phyloP scores from a whole-genome alignment of 2,329 filamentous ascomycete genomes.

The Aspergillus felis region DNA sequence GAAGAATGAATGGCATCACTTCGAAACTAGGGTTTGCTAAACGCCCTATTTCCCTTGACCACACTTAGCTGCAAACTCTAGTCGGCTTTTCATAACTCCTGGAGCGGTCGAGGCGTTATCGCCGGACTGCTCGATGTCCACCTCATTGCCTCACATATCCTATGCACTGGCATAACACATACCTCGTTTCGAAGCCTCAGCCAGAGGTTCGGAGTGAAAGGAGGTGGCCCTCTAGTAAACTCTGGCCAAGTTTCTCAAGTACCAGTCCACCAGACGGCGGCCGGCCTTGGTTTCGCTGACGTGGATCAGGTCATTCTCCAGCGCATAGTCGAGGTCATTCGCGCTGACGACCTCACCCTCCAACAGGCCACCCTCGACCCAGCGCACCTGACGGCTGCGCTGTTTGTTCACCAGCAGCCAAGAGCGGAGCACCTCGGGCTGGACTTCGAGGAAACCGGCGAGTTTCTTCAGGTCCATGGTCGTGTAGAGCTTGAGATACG shows the following conservation, averaged over 20 bases:
- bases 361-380: conserved; percentile 82
- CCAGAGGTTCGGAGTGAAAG: conserved; percentile 8
- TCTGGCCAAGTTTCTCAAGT: conserved; percentile 91
- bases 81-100: not conserved
- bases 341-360: conserved; percentile 92
- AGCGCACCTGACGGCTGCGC: conserved; percentile 92
- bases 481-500: conserved; percentile 97
- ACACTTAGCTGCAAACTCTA: not conserved
- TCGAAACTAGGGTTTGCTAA: not conserved
- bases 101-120: conserved; percentile 1
- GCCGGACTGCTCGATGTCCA: not conserved
- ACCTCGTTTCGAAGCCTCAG: conserved; percentile 5
- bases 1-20: not conserved
- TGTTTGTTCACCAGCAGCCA: conserved; percentile 98
- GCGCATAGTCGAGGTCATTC: conserved; percentile 93
- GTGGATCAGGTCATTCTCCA: conserved; percentile 96
- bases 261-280: conserved; percentile 97
- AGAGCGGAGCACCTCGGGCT: conserved; percentile 90
- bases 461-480: conserved; percentile 99
- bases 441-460: conserved; percentile 91
- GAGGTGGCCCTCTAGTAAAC: conserved; percentile 65
- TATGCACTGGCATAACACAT: conserved; percentile 1
- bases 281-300: conserved; percentile 98
- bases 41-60: not conserved
- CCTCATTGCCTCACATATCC: not conserved